phyloP scores from a whole-genome alignment of 306 rosid species.

The Astragalus membranaceus region DNA sequence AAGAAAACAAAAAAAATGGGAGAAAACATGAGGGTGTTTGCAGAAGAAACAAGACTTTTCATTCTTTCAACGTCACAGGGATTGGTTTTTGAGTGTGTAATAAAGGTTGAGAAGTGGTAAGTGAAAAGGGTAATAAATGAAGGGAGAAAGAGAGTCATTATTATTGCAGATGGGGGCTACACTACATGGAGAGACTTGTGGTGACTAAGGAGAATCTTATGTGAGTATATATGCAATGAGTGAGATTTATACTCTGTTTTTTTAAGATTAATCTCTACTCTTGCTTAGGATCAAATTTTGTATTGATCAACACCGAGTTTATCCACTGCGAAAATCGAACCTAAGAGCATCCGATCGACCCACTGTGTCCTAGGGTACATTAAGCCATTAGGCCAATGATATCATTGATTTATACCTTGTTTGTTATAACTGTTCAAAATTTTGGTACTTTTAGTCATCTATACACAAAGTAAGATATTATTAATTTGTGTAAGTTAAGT shows the following conservation, averaged over 20 bases:
- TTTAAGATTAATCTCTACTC: too few species aligned
- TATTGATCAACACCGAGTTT: too few species aligned
- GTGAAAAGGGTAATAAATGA: constrained; percentile 30
- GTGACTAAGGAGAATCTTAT: background rate
- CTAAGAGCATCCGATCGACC: too few species aligned
- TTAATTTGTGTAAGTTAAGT: too few species aligned
- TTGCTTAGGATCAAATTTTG: too few species aligned
- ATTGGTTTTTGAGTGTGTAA: background rate
- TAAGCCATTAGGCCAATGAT: too few species aligned
- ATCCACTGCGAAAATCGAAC: too few species aligned
- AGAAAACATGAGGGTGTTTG: background rate
- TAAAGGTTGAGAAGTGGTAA: constrained; percentile 8
- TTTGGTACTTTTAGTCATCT: too few species aligned
- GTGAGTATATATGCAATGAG: background rate
- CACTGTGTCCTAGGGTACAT: too few species aligned
- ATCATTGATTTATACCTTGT: too few species aligned
- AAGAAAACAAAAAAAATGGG: background rate
- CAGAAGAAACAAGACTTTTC: background rate
- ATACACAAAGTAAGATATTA: too few species aligned
- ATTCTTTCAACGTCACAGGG: background rate
- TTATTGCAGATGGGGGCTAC: constrained; percentile 24
- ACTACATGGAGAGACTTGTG: background rate
- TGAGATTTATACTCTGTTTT: background rate
- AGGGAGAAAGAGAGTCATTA: constrained; percentile 31
- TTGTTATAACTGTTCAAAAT: too few species aligned